Base-by-base conservation (phyloP, 73 alveolate genomes). In the Symbiodinium pilosum region DNA sequence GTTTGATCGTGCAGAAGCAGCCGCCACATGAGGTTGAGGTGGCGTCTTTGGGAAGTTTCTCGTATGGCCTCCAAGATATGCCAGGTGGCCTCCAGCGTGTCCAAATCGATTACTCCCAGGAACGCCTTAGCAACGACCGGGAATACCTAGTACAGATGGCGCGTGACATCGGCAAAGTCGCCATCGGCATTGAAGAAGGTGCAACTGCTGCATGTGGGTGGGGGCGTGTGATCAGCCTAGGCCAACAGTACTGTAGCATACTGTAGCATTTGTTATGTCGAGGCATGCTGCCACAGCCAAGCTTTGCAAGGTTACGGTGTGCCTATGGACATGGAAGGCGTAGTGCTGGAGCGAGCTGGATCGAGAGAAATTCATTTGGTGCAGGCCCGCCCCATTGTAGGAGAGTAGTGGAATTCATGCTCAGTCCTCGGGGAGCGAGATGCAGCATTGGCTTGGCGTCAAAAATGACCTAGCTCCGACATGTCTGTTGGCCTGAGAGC, bases 1-100 rank as follows among this genome's bases (percentile, higher is more conserved):
- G 99, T 71, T 52, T 99, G 81, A 96, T 97, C 40, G 99, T 93
- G 94, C 99, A 99, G 87, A 99, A 99, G 97, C 83, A 47, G 56
- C 71, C 98, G 32, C 84, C 98, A 11, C 83, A 73, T 16, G 99
- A 94, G 59, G 99, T 43, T 59, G 51, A 64, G 6, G 88, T 99
- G 24, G 84, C 92, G 28, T 64, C 99, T 81, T 99, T 99, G 92
- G 99, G 99, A 20, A 99, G 99, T 95, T 99, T 94, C 93, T 59
- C 99, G 51, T 64, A 20, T 24, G 99, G 92, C 40, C 84, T 92
- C 24, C 92, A 92, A 51, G 92, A 30, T 40, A 41, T 36, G 41
- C 92, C 98, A 4, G 73, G 84, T 20, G 98, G 98, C 84, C 36
- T 92, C 68, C 68, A 92, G 84, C 54, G 41, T 14, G 98, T 92